Evolutionary conservation across 768 basidiomycete genomes (phyloP).

Genomic region (Suillus lakei): DNA sequence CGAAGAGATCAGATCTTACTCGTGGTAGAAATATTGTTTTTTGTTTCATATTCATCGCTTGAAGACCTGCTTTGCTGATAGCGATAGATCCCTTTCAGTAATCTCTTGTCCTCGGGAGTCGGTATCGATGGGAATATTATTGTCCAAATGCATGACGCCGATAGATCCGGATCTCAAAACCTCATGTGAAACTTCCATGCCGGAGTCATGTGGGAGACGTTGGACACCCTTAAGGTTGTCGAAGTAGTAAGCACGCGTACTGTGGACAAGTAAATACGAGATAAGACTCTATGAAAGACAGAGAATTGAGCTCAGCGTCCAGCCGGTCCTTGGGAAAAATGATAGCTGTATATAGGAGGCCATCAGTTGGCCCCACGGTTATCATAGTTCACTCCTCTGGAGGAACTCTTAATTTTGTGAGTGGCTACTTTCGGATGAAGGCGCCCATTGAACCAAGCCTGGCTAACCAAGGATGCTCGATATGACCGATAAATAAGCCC

Average conservation of each 20-base stretch:
- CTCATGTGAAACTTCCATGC: conserved; percentile 48
- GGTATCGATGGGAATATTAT: conserved; percentile 60
- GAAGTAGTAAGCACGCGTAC: conserved; percentile 77
- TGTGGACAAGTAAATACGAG: neutral
- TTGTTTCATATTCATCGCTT: conserved; percentile 81
- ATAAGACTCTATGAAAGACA: neutral
- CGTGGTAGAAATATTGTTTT: conserved; percentile 91
- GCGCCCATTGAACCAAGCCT: no score
- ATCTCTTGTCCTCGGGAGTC: no score
- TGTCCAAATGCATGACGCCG: conserved; percentile 66
- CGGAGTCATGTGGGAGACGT: conserved; percentile 78
- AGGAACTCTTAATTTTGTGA: neutral
- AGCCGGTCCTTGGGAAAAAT: no score
- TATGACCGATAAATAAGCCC: no score
- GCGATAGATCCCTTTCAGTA: no score
- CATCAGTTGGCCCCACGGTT: neutral
- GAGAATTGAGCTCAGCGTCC: neutral
- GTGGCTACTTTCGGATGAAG: neutral
- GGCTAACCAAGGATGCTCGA: no score
- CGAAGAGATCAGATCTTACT: conserved; percentile 51
- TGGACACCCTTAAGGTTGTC: conserved; percentile 80
- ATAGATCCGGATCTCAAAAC: conserved; percentile 49
- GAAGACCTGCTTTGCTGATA: conserved; percentile 74
- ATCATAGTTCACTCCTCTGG: neutral
- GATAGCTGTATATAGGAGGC: no score